Conservation (phyloP, 1,284 basidiomycete species). For the Trichosporon sp. region DNA sequence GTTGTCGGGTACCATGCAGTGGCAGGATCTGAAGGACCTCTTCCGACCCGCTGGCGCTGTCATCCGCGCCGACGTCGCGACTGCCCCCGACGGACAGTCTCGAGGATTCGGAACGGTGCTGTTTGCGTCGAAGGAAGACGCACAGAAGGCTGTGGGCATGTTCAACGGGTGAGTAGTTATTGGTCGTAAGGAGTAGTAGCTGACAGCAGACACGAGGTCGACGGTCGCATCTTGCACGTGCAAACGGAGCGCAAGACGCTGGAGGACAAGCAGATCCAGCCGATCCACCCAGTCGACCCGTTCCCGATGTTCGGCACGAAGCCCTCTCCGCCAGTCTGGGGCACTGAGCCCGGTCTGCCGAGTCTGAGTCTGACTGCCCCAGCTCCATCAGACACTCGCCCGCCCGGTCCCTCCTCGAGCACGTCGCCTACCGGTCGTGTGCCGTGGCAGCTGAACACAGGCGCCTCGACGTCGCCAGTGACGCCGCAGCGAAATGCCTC, state of each 20-base stretch:
- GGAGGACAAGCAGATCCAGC: constrained; percentile 19
- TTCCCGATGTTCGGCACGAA: constrained; percentile 14
- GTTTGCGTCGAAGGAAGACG: constrained; percentile 76
- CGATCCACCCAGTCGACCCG: constrained; percentile 17
- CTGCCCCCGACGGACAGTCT: constrained; percentile 76
- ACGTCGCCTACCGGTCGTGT: constrained; percentile 12
- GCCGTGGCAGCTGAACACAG: constrained; percentile 29
- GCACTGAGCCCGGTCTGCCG: not conserved
- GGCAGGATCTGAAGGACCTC: constrained; percentile 94
- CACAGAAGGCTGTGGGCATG: constrained; percentile 74
- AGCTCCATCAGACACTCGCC: not conserved
- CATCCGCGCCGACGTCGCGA: constrained; percentile 78
- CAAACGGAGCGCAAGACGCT: constrained; percentile 38
- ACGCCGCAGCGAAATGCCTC: not conserved
- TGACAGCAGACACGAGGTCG: constrained; percentile 34
- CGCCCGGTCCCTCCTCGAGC: not conserved
- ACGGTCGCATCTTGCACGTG: constrained; percentile 39
- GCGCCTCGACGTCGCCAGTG: not conserved
- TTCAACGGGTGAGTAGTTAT: constrained; percentile 67
- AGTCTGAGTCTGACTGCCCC: not conserved
- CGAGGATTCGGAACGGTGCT: constrained; percentile 83
- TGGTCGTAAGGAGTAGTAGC: not conserved
- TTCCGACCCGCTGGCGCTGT: constrained; percentile 83
- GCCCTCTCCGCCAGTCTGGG: constrained; percentile 9
- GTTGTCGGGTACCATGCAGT: constrained; percentile 94